Base-by-base conservation (phyloP, 2,329 filamentous ascomycete species). In the Colletotrichum filicis region DNA sequence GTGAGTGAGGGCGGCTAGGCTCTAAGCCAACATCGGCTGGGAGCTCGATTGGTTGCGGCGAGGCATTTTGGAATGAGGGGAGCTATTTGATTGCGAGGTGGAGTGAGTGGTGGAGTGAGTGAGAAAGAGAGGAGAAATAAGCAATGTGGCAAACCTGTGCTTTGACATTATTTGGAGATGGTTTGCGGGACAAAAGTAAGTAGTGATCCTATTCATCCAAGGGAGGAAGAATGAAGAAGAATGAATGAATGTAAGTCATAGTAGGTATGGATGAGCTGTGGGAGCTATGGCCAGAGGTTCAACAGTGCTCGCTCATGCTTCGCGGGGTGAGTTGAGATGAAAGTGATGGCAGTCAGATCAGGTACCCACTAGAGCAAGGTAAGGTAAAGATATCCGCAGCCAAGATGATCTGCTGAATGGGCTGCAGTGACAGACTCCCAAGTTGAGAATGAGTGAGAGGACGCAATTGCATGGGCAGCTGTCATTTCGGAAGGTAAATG, bases 1-100 rank as follows among this genome's bases (percentile, higher is more conserved):
- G 42, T 49, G 46, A 28, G 67, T 56, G 66, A 64, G 46, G 55
- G 71, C 71, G 66, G 67, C 61, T 73, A 61, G 35, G 8, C n/a
- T 60, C 61, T 71, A 61, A 60, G 46, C 42, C n/a, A 53, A 56
- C 58, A 26, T 28, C 14, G 30, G 66, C 24, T 28, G 37, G 65
- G 19, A 35, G 12, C 56, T 49, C 22, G 49, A 49, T 28, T 12
- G 37, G 32, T n/a, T n/a, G 8, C 26, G n/a, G 14, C 56, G 9
- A 19, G 49, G 35, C 11, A n/a, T 11, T 22, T 49, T 62, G 68
- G 49, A 62, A 68, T 58, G 68, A 67, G 64, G 63, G 8, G 14
- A 19, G 35, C 53, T 59, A 49, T 37, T n/a, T 35, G 30, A 22
- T 26, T 22, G 9, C 26, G 26, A 24, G 9, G 14, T 28, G 16